Evolutionary conservation across 768 basidiomycete species (phyloP).

Genomic region (Leccinum broughii): DNA sequence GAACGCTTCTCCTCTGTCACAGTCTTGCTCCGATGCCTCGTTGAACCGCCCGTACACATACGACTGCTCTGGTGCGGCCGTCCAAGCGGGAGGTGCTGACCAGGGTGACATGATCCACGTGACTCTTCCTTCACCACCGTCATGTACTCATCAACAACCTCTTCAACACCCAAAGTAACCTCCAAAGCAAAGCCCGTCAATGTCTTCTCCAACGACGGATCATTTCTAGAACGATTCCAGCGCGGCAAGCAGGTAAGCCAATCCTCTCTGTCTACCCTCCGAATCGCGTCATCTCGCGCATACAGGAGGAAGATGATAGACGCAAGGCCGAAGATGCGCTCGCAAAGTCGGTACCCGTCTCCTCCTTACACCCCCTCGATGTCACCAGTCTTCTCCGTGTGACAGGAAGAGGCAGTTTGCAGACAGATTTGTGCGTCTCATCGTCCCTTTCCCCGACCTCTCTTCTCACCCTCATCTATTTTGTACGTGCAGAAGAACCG

Average conservation of each 20-base stretch:
- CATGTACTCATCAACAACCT: conserved; percentile 19
- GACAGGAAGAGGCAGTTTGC: conserved; percentile 60
- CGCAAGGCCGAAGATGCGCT: conserved; percentile 52
- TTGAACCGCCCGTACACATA: conserved; percentile 49
- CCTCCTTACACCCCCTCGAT: background rate
- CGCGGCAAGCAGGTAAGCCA: conserved; percentile 51
- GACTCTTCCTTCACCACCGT: conserved; percentile 1
- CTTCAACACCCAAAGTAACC: conserved; percentile 14
- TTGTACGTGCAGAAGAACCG: conserved; percentile 49
- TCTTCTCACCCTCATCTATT: background rate
- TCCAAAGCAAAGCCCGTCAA: conserved; percentile 50
- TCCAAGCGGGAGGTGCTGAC: conserved; percentile 49
- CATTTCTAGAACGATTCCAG: conserved; percentile 65
- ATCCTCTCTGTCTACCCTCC: background rate
- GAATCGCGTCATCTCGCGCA: background rate
- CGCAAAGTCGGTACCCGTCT: conserved; percentile 41
- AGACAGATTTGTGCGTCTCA: conserved; percentile 55
- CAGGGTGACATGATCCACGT: conserved; percentile 6
- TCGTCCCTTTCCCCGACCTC: background rate
- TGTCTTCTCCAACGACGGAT: conserved; percentile 70
- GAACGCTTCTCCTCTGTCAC: conserved; percentile 49
- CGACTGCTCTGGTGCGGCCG: conserved; percentile 55
- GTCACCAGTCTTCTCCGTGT: background rate
- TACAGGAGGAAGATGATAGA: conserved; percentile 60
- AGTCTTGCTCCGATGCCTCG: conserved; percentile 62